phyloP scores from a whole-genome alignment of 495 filamentous ascomycete species.

The Mytilinidion resinicola region DNA sequence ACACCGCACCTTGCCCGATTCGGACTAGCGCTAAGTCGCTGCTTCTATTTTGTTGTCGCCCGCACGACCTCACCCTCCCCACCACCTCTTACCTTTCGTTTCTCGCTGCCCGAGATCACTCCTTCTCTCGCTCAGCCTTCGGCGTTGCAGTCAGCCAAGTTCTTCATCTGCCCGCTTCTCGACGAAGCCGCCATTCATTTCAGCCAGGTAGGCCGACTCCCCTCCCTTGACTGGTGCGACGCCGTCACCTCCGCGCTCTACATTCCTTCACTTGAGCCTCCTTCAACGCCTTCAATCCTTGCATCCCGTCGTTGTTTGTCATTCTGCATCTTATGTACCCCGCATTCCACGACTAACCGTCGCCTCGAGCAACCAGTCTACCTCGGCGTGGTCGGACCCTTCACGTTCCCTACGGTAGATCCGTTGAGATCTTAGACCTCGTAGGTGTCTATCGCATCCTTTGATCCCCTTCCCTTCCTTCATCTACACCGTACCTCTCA shows the following conservation, averaged over 20 bases:
- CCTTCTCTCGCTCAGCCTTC: neutral
- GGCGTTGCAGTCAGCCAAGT: too few relatives aligned
- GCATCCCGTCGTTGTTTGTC: neutral
- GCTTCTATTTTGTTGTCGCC: neutral
- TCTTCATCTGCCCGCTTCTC: neutral
- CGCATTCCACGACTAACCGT: neutral
- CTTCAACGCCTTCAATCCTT: neutral
- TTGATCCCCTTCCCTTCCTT: too few relatives aligned
- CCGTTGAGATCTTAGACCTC: too few relatives aligned
- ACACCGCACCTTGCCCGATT: too few relatives aligned
- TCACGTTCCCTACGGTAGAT: neutral
- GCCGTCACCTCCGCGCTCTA: neutral
- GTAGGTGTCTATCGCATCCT: too few relatives aligned
- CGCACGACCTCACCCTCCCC: neutral
- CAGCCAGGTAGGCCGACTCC: neutral
- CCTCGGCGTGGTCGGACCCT: neutral
- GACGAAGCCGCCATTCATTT: neutral
- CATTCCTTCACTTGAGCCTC: neutral
- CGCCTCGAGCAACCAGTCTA: slow-evolving; percentile 1
- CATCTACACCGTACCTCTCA: neutral
- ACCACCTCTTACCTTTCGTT: neutral
- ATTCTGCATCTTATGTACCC: too few relatives aligned
- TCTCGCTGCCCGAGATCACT: neutral
- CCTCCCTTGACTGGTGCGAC: neutral
- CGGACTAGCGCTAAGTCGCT: too few relatives aligned